Conservation (phyloP, 148 eudicot species). For the Vaccinium vitisidaea region DNA sequence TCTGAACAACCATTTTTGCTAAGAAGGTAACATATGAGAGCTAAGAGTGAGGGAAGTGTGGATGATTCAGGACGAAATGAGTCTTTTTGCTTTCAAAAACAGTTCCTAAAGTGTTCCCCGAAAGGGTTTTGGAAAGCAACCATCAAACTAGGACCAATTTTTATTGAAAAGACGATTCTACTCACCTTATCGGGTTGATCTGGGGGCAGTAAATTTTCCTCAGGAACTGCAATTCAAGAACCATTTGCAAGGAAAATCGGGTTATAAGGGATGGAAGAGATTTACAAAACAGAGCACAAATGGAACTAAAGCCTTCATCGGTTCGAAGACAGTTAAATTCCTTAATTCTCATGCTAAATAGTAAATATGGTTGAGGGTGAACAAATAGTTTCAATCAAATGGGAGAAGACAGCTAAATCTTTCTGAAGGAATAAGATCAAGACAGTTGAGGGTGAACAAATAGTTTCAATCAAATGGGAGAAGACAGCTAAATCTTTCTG, state of each 20-base stretch:
- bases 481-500: background rate
- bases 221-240: constrained; percentile 64
- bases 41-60: background rate
- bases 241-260: constrained; percentile 4
- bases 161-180: constrained; percentile 1
- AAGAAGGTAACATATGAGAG: background rate
- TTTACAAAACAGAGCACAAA: background rate
- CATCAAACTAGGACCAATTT: background rate
- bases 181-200: constrained; percentile 74
- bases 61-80: background rate
- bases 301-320: background rate
- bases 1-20: background rate
- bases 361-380: background rate
- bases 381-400: background rate
- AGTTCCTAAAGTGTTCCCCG: background rate
- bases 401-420: background rate
- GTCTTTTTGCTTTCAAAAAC: background rate
- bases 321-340: background rate
- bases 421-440: background rate
- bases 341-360: background rate
- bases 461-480: background rate
- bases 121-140: background rate
- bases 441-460: background rate
- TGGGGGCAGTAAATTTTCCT: constrained; percentile 76
- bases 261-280: background rate